These are phyloP conservation scores for Thinopyrum elongatum DNA, from an alignment of 176 grass and related monocot genomes.

Conservation along the genomic window DNA sequence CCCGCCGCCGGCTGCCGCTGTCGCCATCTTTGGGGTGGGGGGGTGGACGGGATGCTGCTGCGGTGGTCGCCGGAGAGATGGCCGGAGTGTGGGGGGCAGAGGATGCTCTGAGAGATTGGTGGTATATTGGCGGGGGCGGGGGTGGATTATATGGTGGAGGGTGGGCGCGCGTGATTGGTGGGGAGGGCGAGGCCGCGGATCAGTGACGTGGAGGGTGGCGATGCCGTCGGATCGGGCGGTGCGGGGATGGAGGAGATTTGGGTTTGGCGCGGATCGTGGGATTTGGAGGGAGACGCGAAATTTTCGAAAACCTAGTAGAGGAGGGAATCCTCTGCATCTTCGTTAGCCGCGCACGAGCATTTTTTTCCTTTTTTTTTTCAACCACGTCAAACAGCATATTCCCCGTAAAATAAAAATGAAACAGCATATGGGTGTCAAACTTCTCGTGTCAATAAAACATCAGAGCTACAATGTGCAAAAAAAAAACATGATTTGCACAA, in stretches of 20 bases:
- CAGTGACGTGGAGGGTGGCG: background rate
- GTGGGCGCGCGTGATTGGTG: background rate
- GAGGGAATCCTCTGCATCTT: background rate
- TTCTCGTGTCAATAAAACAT: too few relatives aligned
- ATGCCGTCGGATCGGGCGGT: background rate
- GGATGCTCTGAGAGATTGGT: too few relatives aligned
- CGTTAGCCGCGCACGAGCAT: too few relatives aligned
- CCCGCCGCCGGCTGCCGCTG: slow-evolving; percentile 36
- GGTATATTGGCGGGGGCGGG: background rate
- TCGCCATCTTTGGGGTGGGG: background rate
- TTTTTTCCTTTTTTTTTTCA: too few relatives aligned
- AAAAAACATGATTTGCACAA: too few relatives aligned
- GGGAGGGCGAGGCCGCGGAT: background rate
- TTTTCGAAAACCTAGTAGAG: background rate
- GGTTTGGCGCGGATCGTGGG: background rate
- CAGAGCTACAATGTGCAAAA: too few relatives aligned
- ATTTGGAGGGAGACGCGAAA: background rate
- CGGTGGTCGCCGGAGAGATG: background rate
- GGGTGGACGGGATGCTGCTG: background rate
- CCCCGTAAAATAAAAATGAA: too few relatives aligned
- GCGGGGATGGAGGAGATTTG: background rate
- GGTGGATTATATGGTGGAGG: slow-evolving; percentile 6
- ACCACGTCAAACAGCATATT: too few relatives aligned
- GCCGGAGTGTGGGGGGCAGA: background rate
- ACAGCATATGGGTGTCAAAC: too few relatives aligned